Evolutionary conservation across 352 stramenopile species (phyloP), one percentile per base, ranked within the genome.

Genomic region (Phytophthora lateralis): DNA sequence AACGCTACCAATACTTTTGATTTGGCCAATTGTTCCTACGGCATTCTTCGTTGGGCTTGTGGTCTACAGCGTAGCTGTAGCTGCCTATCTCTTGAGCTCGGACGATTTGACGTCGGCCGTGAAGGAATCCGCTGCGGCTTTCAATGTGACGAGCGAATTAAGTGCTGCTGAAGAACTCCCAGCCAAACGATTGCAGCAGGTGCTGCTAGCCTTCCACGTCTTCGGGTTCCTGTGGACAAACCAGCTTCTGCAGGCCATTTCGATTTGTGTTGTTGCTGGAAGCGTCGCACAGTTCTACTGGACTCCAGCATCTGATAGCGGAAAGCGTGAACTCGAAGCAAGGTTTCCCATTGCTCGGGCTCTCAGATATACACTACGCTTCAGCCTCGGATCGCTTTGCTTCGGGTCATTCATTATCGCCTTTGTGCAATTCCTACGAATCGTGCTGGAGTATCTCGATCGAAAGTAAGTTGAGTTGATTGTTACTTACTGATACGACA

Each of bases 221-320:
- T 99, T 99, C 69, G 89, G 87, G 41, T 98, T 97, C 43, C 93
- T 99, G 53, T 99, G 97, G 97, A 97, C 91, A 1, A 97, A 95
- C 35, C 87, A 98, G 66, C 97, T 99, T 42, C 83, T 99, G 45
- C 80, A 98, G 14, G 97, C 96, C 4, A 76, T 99, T 69, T 97
- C 95, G 32, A 87, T 98, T 58, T 97, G 98, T 50, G 81, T 91
- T 20, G 85, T 99, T 50, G 93, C 96, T 8, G 90, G 98, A 47
- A 80, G 91, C 4, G 76, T 97, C 29, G 82, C 84, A 9, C 90
- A 90, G 47, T 98, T 89, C 69, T 98, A 98, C 80, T 99, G 98
- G 84, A 88, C 79, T 1, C 54, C 46, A 2, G 67, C 75, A 0
- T 63, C 55, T 6, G 46, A 49, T 41, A 60, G 57, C 7, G 68